These are phyloP conservation scores for Cyberlindnera galapagoensis DNA, from an alignment of 805 yeast species.

Conservation along the genomic window DNA sequence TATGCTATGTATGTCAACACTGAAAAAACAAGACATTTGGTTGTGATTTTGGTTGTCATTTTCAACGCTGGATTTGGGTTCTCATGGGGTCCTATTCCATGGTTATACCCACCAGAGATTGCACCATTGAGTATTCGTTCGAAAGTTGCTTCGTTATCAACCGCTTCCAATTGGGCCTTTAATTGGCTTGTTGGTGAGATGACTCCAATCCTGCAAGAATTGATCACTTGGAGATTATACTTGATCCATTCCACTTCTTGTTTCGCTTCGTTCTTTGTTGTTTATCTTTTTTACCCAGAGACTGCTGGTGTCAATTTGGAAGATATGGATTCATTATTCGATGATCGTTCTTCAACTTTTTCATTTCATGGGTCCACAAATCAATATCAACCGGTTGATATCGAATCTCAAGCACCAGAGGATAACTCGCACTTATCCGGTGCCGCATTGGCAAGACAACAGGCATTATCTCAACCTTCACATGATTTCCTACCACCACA, in stretches of 20 bases:
- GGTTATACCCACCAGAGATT: constrained; percentile 84
- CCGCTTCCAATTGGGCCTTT: constrained; percentile 91
- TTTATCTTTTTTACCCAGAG: constrained; percentile 74
- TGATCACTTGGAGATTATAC: constrained; percentile 74
- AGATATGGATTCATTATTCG: constrained; percentile 88
- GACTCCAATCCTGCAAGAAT: constrained; percentile 79
- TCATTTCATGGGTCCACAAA: constrained; percentile 25
- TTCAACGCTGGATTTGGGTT: constrained; percentile 83
- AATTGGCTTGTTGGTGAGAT: constrained; percentile 88
- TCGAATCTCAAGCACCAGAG: constrained; percentile 12
- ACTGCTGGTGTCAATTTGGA: constrained; percentile 85
- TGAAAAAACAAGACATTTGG: constrained; percentile 55
- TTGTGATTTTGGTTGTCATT: constrained; percentile 69
- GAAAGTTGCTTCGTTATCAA: constrained; percentile 83
- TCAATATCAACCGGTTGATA: constrained; percentile 13
- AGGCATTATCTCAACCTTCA: constrained; percentile 19
- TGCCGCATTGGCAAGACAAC: constrained; percentile 40
- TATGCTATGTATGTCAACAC: constrained; percentile 47
- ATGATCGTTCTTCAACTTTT: constrained; percentile 44
- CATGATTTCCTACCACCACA: constrained; percentile 18
- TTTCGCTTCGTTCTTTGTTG: constrained; percentile 64
- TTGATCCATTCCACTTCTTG: constrained; percentile 78
- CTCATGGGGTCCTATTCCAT: constrained; percentile 93
- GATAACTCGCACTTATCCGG: constrained; percentile 24
- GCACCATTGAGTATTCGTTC: constrained; percentile 80